Base-by-base conservation (phyloP, 108 stramenopile genomes). In the Skeletonema marinoi region DNA sequence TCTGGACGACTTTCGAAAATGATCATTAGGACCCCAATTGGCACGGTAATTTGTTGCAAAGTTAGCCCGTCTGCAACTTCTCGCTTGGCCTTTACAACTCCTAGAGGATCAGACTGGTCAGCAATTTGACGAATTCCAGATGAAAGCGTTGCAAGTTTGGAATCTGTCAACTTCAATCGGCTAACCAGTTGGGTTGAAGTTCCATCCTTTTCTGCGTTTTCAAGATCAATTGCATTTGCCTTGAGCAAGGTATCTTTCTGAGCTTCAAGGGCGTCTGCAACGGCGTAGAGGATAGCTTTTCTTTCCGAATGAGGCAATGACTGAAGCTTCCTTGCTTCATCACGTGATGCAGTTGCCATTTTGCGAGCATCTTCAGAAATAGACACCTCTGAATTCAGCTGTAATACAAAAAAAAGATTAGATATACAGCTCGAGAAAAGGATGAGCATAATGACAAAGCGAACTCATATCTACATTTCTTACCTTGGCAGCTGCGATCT, bases 1-100 rank as follows among this genome's bases (percentile, higher is more conserved):
- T 99, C 99, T 32, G 99, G 99, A 46, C 99, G 82, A 29, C 92
- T 92, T 75, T 99, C 99, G 67, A 99, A 99, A 56, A 99, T 96
- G 65, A 99, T 93, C 88, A 98, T 94, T 36, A 99, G 75, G 16
- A 99, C 98, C 8, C 99, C 99, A 82, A 99, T 98, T 30, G 99
- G 96, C 0, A 93, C 92, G 7, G 98, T 97, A 29, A 88, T 93
- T 38, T 92, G 91, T 19, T 93, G 89, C 17, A 99, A 90, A 50
- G 86, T 87, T 68, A 98, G 80, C 44, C 96, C 97, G 56, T 96
- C 96, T 7, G 92, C 85, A n/a, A 99, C 65, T 83, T 98, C 98
- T 21, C 92, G 61, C 50, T 90, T 92, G 65, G 78, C 70, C 71
- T 93, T 92, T 4, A 93, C 83, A 25, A 96, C 92, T 44, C 91